Percentiles rank a stretch among this genome's conserved stretches.
phyloP scores from a whole-genome alignment of 495 filamentous ascomycete genomes.

The Aspergillus hancockii region DNA sequence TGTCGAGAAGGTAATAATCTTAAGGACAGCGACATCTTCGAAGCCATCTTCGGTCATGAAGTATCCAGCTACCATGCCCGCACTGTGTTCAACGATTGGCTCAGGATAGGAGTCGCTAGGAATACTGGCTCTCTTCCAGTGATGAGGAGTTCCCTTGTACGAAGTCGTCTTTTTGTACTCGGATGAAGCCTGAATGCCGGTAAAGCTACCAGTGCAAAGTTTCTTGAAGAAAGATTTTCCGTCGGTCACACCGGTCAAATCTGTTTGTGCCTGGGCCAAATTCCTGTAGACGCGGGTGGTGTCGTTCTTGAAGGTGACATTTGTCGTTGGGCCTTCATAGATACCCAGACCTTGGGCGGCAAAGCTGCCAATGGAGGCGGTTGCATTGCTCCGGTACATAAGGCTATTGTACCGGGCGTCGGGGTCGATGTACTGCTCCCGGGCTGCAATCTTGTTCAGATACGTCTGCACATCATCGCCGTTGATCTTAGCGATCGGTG shows the following conservation, averaged over 20 bases:
- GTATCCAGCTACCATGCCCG: constrained; percentile 37
- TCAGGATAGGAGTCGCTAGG: constrained; percentile 15
- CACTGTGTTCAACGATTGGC: constrained; percentile 8
- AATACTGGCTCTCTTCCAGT: constrained; percentile 4
- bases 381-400: not conserved
- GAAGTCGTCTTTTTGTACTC: not conserved
- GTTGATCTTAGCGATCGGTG: constrained; percentile 49
- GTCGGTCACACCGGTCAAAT: constrained; percentile 4
- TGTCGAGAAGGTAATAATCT: constrained; percentile 48
- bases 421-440: constrained; percentile 8
- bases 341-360: not conserved
- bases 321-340: constrained; percentile 7
- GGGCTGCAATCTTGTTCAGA: constrained; percentile 20
- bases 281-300: constrained; percentile 5
- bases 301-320: constrained; percentile 13
- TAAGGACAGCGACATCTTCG: constrained; percentile 46
- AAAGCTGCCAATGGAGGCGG: not conserved
- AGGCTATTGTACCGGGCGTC: constrained; percentile 15
- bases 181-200: not conserved
- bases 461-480: constrained; percentile 38
- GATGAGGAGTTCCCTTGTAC: not conserved
- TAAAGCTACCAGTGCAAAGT: constrained; percentile 8
- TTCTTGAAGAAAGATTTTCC: constrained; percentile 10
- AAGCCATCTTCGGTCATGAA: constrained; percentile 25
- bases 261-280: not conserved